Evolutionary conservation across 768 basidiomycete species (phyloP).

Genomic region (Termitomyces sp.): DNA sequence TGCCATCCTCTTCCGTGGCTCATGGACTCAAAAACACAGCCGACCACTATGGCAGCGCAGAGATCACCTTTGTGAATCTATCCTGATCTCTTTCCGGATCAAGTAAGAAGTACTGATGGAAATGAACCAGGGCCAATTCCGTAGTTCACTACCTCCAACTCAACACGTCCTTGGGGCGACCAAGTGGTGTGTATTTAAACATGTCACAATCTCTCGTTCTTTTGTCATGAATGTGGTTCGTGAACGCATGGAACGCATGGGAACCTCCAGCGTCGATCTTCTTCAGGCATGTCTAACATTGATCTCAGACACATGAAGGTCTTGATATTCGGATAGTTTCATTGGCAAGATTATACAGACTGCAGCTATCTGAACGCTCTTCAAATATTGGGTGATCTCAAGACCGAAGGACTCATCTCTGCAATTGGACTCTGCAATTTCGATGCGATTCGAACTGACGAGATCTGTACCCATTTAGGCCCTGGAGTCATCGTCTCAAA

Average conservation of each 20-base stretch:
- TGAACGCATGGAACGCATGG: conserved; percentile 71
- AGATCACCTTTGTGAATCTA: conserved; percentile 68
- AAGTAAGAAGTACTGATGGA: conserved; percentile 6
- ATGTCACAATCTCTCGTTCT: conserved; percentile 43
- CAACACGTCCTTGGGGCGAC: conserved; percentile 64
- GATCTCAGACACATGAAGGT: background rate
- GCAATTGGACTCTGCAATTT: conserved; percentile 81
- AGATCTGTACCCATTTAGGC: conserved; percentile 74
- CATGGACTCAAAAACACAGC: conserved; percentile 36
- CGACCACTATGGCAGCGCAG: conserved; percentile 85
- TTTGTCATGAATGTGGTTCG: conserved; percentile 60
- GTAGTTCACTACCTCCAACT: conserved; percentile 36
- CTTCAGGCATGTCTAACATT: conserved; percentile 52
- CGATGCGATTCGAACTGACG: conserved; percentile 68
- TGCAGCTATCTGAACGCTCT: conserved; percentile 39
- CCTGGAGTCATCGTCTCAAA: conserved; percentile 74
- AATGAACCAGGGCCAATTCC: conserved; percentile 64
- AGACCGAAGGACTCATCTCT: conserved; percentile 52
- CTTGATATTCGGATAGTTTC: conserved; percentile 44
- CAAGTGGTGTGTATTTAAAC: conserved; percentile 82
- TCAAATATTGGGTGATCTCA: conserved; percentile 55
- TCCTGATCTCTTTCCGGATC: conserved; percentile 8
- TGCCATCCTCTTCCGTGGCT: background rate
- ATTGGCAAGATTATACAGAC: conserved; percentile 72
- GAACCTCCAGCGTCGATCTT: conserved; percentile 55